Conservation (phyloP, 176 grass and related monocot species). For the Thalia dealbata region DNA sequence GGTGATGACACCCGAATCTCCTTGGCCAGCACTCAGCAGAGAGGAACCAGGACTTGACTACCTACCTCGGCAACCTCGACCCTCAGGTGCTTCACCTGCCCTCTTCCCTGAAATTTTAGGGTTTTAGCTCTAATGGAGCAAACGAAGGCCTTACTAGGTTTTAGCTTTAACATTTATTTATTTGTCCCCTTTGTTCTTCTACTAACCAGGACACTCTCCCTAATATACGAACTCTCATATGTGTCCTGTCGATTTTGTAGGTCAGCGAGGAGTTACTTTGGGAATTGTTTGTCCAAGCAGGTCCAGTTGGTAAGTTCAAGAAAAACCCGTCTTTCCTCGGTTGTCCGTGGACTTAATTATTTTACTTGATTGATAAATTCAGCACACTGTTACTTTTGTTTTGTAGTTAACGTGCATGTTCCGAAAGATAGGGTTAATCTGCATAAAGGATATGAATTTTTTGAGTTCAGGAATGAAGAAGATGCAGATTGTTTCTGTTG, state of each 20-base stretch:
- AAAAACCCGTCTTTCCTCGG: not conserved
- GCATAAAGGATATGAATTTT: conserved; percentile 96
- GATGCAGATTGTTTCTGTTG: conserved; percentile 87
- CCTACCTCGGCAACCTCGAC: conserved; percentile 94
- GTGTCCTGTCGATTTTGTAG: not conserved
- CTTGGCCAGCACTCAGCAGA: conserved; percentile 94
- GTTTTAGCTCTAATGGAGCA: not conserved
- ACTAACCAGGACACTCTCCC: too few species aligned
- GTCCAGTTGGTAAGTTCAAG: conserved; percentile 87
- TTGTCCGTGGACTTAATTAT: not conserved
- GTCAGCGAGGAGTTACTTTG: conserved; percentile 52
- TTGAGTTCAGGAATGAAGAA: conserved; percentile 95
- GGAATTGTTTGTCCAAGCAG: conserved; percentile 95
- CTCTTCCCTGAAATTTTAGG: not conserved
- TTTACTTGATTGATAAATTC: not conserved
- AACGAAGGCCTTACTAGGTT: not conserved
- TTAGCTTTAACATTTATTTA: not conserved
- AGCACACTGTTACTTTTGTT: not conserved
- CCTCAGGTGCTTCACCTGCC: conserved; percentile 44
- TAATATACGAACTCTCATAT: too few species aligned
- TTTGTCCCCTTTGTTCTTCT: not conserved
- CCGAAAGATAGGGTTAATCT: conserved; percentile 99
- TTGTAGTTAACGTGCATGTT: conserved; percentile 97
- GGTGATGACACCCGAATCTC: conserved; percentile 77
- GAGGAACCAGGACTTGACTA: conserved; percentile 94